Conservation (phyloP, 2,329 filamentous ascomycete genomes). For the Macrophomina phaseolina region DNA sequence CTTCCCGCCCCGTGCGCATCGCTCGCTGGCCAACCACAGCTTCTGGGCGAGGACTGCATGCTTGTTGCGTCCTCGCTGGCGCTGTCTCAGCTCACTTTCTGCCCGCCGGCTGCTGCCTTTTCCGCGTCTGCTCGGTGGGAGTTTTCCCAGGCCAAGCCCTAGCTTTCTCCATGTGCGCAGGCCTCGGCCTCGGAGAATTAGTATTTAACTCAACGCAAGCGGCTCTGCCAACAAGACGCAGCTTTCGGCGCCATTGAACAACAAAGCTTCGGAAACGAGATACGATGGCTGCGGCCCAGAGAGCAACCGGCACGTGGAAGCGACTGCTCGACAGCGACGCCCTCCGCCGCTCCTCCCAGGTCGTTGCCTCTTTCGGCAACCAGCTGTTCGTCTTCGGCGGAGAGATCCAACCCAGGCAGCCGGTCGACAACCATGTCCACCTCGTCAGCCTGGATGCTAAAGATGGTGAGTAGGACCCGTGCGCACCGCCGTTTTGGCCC, state of each 20-base stretch:
- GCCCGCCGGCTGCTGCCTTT: neutral
- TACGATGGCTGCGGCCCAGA: neutral
- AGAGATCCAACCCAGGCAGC: constrained; percentile 69
- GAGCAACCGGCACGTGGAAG: constrained; percentile 43
- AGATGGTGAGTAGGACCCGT: constrained; percentile 9
- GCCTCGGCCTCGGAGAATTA: neutral
- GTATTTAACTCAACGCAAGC: neutral
- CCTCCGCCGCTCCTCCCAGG: constrained; percentile 76
- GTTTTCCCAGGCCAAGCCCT: neutral
- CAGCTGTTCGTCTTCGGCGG: constrained; percentile 78
- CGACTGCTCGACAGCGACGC: constrained; percentile 41
- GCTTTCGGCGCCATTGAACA: neutral
- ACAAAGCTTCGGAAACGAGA: neutral
- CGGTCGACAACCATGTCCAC: constrained; percentile 76
- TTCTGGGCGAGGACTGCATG: neutral
- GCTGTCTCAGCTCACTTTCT: neutral
- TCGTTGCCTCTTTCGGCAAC: constrained; percentile 64
- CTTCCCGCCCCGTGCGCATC: neutral
- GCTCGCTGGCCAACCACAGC: constrained; percentile 1
- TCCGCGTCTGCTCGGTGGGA: neutral
- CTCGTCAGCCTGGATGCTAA: constrained; percentile 50
- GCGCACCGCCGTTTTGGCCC: neutral
- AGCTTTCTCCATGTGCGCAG: neutral
- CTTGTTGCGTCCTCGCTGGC: neutral
- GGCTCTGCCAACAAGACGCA: neutral